Percentiles rank a stretch among this genome's conserved stretches.
These are phyloP conservation scores for Cercospora sesami DNA, from an alignment of 2,329 filamentous ascomycete genomes.

Conservation along the genomic window DNA sequence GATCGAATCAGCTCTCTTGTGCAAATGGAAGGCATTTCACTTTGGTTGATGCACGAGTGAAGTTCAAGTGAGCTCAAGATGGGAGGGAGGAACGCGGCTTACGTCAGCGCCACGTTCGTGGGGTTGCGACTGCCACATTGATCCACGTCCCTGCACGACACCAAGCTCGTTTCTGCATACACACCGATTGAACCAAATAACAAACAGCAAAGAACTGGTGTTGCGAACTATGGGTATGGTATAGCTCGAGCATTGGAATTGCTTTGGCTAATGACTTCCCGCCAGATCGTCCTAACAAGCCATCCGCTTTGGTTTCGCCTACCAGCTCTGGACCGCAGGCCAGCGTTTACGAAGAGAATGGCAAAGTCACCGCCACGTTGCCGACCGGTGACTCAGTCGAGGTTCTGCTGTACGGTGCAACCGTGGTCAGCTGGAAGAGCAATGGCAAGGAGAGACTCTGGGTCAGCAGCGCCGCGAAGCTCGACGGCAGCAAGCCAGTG, in stretches of 20 bases:
- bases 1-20: background rate
- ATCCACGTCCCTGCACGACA: background rate
- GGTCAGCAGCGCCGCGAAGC: conserved; percentile 54
- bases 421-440: conserved; percentile 90
- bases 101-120: background rate
- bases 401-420: conserved; percentile 87
- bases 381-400: conserved; percentile 84
- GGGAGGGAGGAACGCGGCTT: background rate
- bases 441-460: conserved; percentile 52
- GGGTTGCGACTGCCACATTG: background rate
- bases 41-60: background rate
- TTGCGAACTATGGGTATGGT: conserved; percentile 8
- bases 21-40: background rate
- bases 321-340: conserved; percentile 67
- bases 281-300: conserved; percentile 76
- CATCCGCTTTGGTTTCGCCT: conserved; percentile 67
- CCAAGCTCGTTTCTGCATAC: background rate
- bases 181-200: background rate
- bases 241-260: background rate
- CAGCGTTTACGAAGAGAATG: conserved; percentile 70
- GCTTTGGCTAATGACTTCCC: background rate
- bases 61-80: background rate
- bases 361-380: conserved; percentile 73
- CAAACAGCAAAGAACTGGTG: background rate
- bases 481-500: conserved; percentile 87